These are phyloP conservation scores for Yamagishiella unicocca DNA, from an alignment of 139 green algal genomes.

Conservation along the genomic window DNA sequence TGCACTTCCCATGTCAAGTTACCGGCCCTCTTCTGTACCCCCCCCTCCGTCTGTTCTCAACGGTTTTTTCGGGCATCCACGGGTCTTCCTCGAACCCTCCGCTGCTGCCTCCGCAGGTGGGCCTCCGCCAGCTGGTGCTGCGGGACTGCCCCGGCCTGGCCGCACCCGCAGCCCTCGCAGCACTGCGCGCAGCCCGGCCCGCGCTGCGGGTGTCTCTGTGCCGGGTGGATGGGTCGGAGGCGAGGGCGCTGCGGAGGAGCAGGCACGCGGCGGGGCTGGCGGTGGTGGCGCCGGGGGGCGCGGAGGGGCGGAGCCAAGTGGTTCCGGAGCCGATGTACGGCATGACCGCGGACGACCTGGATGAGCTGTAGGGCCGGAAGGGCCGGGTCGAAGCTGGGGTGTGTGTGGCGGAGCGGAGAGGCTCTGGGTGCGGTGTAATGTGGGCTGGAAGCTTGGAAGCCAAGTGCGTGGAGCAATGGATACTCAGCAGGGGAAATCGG, in stretches of 20 bases:
- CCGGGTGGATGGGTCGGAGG: not conserved
- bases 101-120: not conserved
- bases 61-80: not conserved
- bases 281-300: not conserved
- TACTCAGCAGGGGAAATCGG: no score
- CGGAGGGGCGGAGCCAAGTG: not conserved
- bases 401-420: no score
- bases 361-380: conserved; percentile 1
- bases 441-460: no score
- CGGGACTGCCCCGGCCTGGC: conserved; percentile 13
- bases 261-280: not conserved
- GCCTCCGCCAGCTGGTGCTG: conserved; percentile 14
- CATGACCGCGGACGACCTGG: conserved; percentile 9
- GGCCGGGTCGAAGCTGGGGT: no score
- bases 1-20: no score
- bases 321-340: not conserved
- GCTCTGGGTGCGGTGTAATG: no score
- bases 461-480: no score
- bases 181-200: not conserved
- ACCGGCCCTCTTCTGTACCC: no score
- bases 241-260: not conserved
- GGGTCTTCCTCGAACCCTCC: not conserved
- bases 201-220: not conserved
- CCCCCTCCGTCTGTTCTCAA: no score
- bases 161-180: not conserved